Base-by-base conservation (phyloP, 805 yeast species). In the Teunomyces funiuensis region DNA sequence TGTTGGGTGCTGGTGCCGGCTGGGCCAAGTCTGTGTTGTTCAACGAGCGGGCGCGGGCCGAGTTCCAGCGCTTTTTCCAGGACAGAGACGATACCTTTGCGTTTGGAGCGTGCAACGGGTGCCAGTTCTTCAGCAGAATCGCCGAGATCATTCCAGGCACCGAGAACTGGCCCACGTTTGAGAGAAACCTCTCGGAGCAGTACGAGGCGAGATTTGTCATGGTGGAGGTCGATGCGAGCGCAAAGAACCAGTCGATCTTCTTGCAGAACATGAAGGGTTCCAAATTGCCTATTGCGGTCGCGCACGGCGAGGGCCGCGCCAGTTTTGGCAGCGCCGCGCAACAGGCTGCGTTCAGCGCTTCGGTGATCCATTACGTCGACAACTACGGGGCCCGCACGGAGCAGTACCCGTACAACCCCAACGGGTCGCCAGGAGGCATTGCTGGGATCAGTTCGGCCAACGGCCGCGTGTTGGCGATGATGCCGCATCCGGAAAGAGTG, bases 401-500 rank as follows among this genome's bases (percentile, higher is more conserved):
- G 61, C 77, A 73, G 57, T 93, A 85, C 61, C 99, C 99, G 48
- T 85, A 73, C 73, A 93, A 93, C 74, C 98, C 99, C 42, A 93
- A 93, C 67, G 99, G 99, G 33, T 88, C 97, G 10, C 88, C 93
- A 31, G 79, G 77, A 41, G 97, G 96, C 66, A 87, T 93, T 54
- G 85, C 97, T 28, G 99, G 97, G 74, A 80, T 93, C 42, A 75
- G 84, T 49, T 81, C 90, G 40, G 88, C 88, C 40, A 88, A 87
- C 59, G 98, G 98, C 50, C 83, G 99, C 64, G 97, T 93, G 3
- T 73, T 93, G 55, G 97, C 97, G 4, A 80, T 93, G 89, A 93
- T 93, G 99, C 99, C 99, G 36, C 99, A 93, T 64, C 99, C 99
- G 17, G 99, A 93, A 69, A 87, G 99, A 71, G 93, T 87, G 39